Evolutionary conservation across 805 yeast species (phyloP), one percentile per base, ranked within the genome.

Genomic region (Teunomyces funiuensis): DNA sequence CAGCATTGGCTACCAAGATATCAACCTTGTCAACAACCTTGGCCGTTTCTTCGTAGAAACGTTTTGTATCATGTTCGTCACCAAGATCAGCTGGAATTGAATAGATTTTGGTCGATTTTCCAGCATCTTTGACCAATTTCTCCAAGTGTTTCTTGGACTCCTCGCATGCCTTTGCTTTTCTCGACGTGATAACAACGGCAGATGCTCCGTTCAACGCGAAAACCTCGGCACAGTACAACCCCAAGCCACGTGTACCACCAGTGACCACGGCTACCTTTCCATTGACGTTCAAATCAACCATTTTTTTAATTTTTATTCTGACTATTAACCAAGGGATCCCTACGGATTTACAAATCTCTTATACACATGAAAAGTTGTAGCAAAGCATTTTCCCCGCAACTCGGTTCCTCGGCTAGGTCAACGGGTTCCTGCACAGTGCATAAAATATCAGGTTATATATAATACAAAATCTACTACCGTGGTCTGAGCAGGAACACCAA

Each of bases 241-340:
- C 91, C 36, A 84, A 76, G 0, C 91, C 91, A 51, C 90, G 69
- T 18, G 88, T 78, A 20, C 89, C 88, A 3, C 89, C 90, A 5
- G 90, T 83, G 46, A 83, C 71, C 4, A 79, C 77, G 0, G 84
- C 88, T 7, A 74, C 71, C 60, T 82, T 83, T 11, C 84, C 86
- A 45, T 78, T 63, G 28, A 79, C 80, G 50, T 69, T 69, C 37
- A 61, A 63, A 45, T 69, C 73, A 20, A 69, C 73, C 74, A 69
- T 70, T n/a, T 23, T 47, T 10, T 26, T 10, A 6, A n/a, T 26
- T 26, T 26, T 11, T 26, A n/a, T 13, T 11, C 10, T 26, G 2
- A 3, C 13, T 10, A 11, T 11, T 26, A 1, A 14, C 11, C 10
- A 13, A 26, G 28, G 10, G 13, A 26, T 26, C 7, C 13, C 8